Percentiles rank a stretch among this genome's conserved stretches.
Conservation (phyloP, 192 early-diverging fungal species). For the Umbelopsis isabellina region DNA sequence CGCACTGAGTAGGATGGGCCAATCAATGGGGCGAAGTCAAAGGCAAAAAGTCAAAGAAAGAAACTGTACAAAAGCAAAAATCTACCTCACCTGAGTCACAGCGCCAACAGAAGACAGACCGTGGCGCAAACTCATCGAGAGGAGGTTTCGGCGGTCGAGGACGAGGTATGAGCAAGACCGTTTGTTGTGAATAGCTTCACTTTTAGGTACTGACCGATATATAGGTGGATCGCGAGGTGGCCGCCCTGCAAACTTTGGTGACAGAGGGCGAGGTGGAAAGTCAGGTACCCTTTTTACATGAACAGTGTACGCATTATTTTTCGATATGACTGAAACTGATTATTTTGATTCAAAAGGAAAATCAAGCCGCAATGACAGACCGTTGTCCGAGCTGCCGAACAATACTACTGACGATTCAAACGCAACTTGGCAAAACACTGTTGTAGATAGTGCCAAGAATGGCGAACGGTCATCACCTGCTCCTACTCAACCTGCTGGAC, state of each 20-base stretch:
- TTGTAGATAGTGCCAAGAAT: not conserved
- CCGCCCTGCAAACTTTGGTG: slow-evolving; percentile 2
- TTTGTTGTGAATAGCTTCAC: not conserved
- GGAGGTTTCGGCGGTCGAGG: not conserved
- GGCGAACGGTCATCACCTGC: not conserved
- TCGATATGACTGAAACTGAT: not conserved
- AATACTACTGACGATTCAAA: not conserved
- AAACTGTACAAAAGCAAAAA: slow-evolving; percentile 24
- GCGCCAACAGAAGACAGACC: not conserved
- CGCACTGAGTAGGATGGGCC: slow-evolving; percentile 28
- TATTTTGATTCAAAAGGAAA: not conserved
- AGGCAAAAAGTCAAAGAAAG: slow-evolving; percentile 34
- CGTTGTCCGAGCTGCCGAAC: not conserved
- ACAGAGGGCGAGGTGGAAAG: slow-evolving; percentile 21
- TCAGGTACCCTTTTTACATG: not conserved
- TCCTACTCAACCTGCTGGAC: not conserved
- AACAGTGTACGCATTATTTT: not conserved
- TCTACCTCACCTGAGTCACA: not conserved
- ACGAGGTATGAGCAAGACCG: not conserved
- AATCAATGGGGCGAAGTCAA: slow-evolving; percentile 42
- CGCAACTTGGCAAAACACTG: not conserved
- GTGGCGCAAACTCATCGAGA: slow-evolving; percentile 1
- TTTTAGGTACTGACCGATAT: not conserved
- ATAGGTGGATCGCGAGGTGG: not conserved
- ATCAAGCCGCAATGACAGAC: not conserved